Evolutionary conservation across 805 yeast genomes (phyloP), one percentile per base, ranked within the genome.

Genomic region (Vanderwaltozyma polyspora): DNA sequence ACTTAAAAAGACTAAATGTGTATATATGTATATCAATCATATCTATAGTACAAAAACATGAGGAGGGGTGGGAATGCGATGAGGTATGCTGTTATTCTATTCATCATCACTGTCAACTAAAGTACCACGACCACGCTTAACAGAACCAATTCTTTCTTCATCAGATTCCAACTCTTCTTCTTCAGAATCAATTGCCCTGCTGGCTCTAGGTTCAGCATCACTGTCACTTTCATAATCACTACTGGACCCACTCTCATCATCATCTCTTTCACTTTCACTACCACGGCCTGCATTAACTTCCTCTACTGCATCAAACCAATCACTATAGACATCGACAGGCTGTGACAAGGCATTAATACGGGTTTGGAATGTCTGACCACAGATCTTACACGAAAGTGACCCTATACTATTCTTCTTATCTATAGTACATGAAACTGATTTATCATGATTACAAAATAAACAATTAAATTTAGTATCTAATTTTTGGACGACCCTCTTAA

Each of bases 241-340:
- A 17, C 46, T 52, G 12, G 51, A 51, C 22, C 51, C 56, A 15
- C 45, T 52, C 19, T 51, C 52, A 25, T 44, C 52, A 7, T 44
- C 55, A 22, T 51, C 63, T 19, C 47, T 60, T 11, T 51, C 60
- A 5, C 45, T 46, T 10, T 51, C 60, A 35, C 61, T 58, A 17
- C 48, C 55, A 25, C 52, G 55, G 8, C 61, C 62, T 29, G 57
- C 58, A 40, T 66, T 64, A 15, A 64, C 70, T 30, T 79, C 84
- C 44, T 80, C 83, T 0, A 89, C 91, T 34, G 97, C 97, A 64
- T 89, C 98, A 34, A 85, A 85, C 98, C 98, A 89, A 57, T 89
- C 97, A 32, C 94, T 79, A 55, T 89, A 89, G 12, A 89, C 81
- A 60, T 89, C 98, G 28, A 89, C 86, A 0, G 98, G 95, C 38